These are phyloP conservation scores for Penicillium glabrum DNA, from an alignment of 2,329 filamentous ascomycete species.

Conservation along the genomic window DNA sequence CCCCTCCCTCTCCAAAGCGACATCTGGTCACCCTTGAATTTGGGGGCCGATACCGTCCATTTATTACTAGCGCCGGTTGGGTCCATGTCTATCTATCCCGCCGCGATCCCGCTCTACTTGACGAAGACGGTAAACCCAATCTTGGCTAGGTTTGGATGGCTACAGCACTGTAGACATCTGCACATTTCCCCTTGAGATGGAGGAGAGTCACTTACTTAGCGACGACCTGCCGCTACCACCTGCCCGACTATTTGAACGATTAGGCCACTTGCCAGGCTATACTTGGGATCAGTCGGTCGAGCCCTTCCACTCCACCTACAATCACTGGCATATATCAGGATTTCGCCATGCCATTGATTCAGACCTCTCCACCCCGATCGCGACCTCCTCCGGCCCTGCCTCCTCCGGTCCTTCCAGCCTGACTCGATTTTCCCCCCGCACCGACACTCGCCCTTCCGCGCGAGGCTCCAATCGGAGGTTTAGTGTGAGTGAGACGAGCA, in stretches of 20 bases:
- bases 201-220: conserved; percentile 40
- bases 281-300: conserved; percentile 68
- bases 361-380: conserved; percentile 48
- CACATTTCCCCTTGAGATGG: conserved; percentile 26
- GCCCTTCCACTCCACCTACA: conserved; percentile 65
- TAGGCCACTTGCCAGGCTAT: conserved; percentile 72
- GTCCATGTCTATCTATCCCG: conserved; percentile 22
- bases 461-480: conserved; percentile 47
- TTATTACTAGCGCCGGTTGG: conserved; percentile 11
- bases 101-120: conserved; percentile 9
- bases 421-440: conserved; percentile 43
- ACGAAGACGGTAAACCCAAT: neutral
- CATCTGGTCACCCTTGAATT: neutral
- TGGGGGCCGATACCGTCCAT: conserved; percentile 1
- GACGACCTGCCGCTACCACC: conserved; percentile 58
- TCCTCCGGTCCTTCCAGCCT: conserved; percentile 45
- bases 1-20: neutral
- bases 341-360: conserved; percentile 55
- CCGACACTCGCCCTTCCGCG: conserved; percentile 41
- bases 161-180: neutral
- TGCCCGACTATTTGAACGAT: conserved; percentile 68
- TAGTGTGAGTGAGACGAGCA: conserved; percentile 53
- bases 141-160: conserved; percentile 20
- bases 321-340: conserved; percentile 80
- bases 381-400: conserved; percentile 31